Evolutionary conservation across 176 grass and related monocot genomes (phyloP).

Genomic region (Tillandsia fasciculata): DNA sequence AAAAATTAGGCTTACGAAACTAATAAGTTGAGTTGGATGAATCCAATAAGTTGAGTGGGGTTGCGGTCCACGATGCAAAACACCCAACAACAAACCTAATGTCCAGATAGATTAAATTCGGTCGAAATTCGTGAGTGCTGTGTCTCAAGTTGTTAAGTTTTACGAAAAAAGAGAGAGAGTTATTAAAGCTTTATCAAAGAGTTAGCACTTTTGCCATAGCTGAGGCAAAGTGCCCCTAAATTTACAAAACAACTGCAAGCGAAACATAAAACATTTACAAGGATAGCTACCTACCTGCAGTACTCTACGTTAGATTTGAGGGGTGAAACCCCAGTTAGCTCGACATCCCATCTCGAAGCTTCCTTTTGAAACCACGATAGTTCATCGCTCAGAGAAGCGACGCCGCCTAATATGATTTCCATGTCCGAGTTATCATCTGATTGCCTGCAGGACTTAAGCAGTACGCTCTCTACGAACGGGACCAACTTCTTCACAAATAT

Average conservation of each 20-base stretch:
- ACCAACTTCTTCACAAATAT: constrained; percentile 55
- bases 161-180: too few relatives aligned
- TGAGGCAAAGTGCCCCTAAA: background rate
- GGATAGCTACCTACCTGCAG: constrained; percentile 31
- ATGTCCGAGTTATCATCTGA: constrained; percentile 50
- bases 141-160: too few relatives aligned
- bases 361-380: constrained; percentile 73
- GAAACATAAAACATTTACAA: background rate
- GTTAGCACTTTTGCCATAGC: too few relatives aligned
- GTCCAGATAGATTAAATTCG: too few relatives aligned
- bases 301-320: constrained; percentile 58
- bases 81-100: too few relatives aligned
- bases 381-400: constrained; percentile 59
- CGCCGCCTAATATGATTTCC: constrained; percentile 62
- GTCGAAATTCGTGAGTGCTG: too few relatives aligned
- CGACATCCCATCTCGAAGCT: constrained; percentile 57
- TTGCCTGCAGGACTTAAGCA: constrained; percentile 64
- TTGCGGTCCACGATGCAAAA: too few relatives aligned
- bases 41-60: too few relatives aligned
- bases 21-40: too few relatives aligned
- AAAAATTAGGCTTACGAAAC: too few relatives aligned
- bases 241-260: background rate
- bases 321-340: constrained; percentile 43
- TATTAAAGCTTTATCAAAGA: too few relatives aligned
- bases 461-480: constrained; percentile 46